Evolutionary conservation across 306 rosid species (phyloP), one percentile per base, ranked within the genome.

Genomic region (Castanopsis chinensis): DNA sequence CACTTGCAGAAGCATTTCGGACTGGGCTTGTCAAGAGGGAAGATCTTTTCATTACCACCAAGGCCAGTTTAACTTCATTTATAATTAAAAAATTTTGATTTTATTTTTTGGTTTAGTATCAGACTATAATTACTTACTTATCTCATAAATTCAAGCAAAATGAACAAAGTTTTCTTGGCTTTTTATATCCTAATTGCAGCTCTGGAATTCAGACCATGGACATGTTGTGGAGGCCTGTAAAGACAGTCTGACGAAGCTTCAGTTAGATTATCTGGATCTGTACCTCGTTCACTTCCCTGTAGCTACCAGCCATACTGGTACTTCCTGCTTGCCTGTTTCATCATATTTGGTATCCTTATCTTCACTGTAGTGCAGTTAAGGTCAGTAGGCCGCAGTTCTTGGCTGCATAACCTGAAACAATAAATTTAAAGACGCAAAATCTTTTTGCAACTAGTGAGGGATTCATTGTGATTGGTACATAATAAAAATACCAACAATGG

Each of bases 191-290:
- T 82, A 52, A 60, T 72, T 88, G 85, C 90, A 92, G 97, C 94
- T 94, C 54, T 91, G 98, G 97, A 94, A 94, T 86, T 94, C 96
- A 51, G 98, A 94, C 85, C 98, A 92, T 72, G 97, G 97, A 49
- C 94, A 91, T 19, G 98, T 92, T 64, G 69, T 78, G 59, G 97
- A 83, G 89, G 97, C 98, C 6, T 92, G 97, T 65, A 88, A 94
- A 80, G 92, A 94, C 84, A 91, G 97, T 71, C 85, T 94, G 55
- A 88, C 92, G 88, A 94, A 92, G 85, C 97, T 94, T 83, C 88
- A 79, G 73, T 80, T 94, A 74, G 86, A 91, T 64, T 94, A 92
- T 80, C 89, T 94, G 79, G 97, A 92, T 86, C 74, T 94, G 1
- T 92, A 94, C 82, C 92, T 94, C 7, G 89, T 94, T 85, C 96